A percentile compares a stretch with the other conserved stretches of the same genome.
phyloP scores from a whole-genome alignment of 139 green algal genomes.

The Chlamydomonas asymmetrica region DNA sequence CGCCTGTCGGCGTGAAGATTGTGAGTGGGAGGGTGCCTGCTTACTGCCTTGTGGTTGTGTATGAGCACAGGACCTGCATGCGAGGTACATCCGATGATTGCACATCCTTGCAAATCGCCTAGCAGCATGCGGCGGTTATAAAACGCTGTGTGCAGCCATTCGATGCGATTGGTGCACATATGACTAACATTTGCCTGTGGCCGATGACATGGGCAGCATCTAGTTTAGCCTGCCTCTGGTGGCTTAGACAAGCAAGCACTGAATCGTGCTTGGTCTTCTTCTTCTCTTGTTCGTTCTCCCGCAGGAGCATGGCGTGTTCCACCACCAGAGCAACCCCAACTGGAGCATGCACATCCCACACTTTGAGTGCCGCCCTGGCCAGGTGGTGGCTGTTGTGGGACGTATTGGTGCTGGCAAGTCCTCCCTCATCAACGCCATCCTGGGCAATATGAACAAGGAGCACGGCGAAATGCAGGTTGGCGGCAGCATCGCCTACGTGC shows the following conservation, averaged over 20 bases:
- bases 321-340: slow-evolving; percentile 43
- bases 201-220: no score
- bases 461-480: slow-evolving; percentile 27
- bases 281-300: slow-evolving; percentile 10
- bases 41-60: neutral
- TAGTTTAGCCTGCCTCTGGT: no score
- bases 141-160: no score
- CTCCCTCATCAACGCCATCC: slow-evolving; percentile 45
- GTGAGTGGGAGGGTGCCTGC: no score
- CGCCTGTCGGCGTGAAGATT: no score
- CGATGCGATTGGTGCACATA: no score
- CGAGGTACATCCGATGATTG: neutral
- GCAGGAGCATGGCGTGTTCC: slow-evolving; percentile 51
- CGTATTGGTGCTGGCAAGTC: slow-evolving; percentile 55
- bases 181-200: no score
- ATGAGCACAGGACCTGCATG: neutral
- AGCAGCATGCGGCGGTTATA: no score
- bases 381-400: slow-evolving; percentile 59
- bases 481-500: slow-evolving; percentile 41
- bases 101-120: neutral
- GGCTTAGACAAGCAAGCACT: no score
- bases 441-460: slow-evolving; percentile 55
- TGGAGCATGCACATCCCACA: slow-evolving; percentile 44
- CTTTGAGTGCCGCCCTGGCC: slow-evolving; percentile 37
- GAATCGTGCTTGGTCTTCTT: no score